A percentile compares a stretch with the other conserved stretches of the same genome.
These are phyloP conservation scores for Phytophthora hibernalis DNA, from an alignment of 352 stramenopile genomes.

Conservation along the genomic window DNA sequence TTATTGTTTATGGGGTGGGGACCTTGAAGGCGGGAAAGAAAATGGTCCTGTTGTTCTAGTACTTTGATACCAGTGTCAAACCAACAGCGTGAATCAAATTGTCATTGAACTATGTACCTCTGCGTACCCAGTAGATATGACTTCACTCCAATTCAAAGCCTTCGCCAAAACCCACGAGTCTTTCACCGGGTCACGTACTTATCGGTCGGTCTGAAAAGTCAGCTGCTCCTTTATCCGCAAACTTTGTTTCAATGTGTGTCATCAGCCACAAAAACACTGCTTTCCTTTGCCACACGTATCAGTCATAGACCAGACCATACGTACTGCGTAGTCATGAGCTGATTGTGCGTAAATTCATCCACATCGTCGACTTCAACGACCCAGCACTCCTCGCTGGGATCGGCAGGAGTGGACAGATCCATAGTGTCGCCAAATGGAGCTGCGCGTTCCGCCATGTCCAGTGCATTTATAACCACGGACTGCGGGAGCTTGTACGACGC, in stretches of 20 bases:
- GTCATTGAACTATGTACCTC: neutral
- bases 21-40: neutral
- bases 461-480: too few species aligned
- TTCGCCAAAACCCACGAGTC: neutral
- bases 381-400: too few species aligned
- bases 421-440: too few species aligned
- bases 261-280: slow-evolving; percentile 10
- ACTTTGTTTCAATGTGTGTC: neutral
- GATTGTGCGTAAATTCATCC: too few species aligned
- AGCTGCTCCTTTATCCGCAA: neutral
- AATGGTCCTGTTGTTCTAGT: neutral
- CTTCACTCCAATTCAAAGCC: slow-evolving; percentile 5
- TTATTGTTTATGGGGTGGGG: neutral
- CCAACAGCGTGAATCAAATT: neutral
- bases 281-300: neutral
- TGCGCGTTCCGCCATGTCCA: too few species aligned
- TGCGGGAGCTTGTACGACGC: too few species aligned
- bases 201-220: neutral
- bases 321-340: too few species aligned
- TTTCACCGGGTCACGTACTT: neutral
- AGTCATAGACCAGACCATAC: neutral
- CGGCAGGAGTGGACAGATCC: too few species aligned
- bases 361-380: too few species aligned
- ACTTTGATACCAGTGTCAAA: neutral
- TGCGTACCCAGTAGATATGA: neutral